Evolutionary conservation across 257 asterid species (phyloP).

Genomic region (Solanum chmielewskii): DNA sequence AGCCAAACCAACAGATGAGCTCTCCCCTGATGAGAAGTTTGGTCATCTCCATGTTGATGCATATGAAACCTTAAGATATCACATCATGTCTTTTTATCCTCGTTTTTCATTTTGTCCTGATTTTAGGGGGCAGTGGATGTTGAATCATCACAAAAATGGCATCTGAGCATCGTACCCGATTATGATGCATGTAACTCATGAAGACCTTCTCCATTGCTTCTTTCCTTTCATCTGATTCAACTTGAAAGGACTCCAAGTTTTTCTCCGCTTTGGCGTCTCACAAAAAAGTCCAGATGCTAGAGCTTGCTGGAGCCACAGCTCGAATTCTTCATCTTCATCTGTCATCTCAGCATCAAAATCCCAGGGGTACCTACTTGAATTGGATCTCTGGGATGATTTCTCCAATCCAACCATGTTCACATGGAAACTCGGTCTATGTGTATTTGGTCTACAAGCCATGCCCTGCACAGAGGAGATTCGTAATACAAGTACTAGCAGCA

Average conservation of each 20-base stretch:
- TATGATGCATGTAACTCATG: conserved; percentile 27
- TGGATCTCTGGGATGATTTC: conserved; percentile 61
- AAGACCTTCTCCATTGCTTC: conserved; percentile 79
- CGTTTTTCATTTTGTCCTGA: not conserved
- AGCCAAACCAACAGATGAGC: not conserved
- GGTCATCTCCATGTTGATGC: not conserved
- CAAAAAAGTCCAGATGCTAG: conserved; percentile 89
- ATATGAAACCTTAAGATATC: not conserved
- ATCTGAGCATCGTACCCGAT: not conserved
- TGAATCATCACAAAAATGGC: not conserved
- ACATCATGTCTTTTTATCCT: not conserved
- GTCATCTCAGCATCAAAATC: conserved; percentile 89
- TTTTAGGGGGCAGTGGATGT: not conserved
- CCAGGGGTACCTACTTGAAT: conserved; percentile 85
- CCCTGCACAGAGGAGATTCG: conserved; percentile 35
- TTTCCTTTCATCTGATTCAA: conserved; percentile 71
- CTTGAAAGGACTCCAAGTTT: conserved; percentile 98
- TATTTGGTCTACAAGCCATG: conserved; percentile 92
- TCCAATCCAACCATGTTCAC: conserved; percentile 98
- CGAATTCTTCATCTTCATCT: conserved; percentile 95
- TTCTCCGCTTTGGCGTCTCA: conserved; percentile 81
- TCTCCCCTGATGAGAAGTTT: not conserved
- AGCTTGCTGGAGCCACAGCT: conserved; percentile 95
- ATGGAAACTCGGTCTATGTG: conserved; percentile 95
- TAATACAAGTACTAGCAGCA: not conserved